phyloP scores from a whole-genome alignment of 176 grass and related monocot species.

The barley (Hordeum vulgare) region MorexV3_pseudomolecules_assembly NC_058523.1:24461567-24462066 shows the following conservation, averaged over 20 bases:
- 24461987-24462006: conserved; percentile 94
- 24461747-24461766: conserved; percentile 16
- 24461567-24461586: conserved; percentile 92
- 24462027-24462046: conserved; percentile 89
- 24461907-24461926: neutral
- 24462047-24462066: conserved; percentile 82
- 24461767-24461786: neutral
- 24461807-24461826: conserved; percentile 36
- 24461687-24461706: conserved; percentile 40
- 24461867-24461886: conserved; percentile 77
- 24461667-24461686: neutral
- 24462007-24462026: conserved; percentile 83
- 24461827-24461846: conserved; percentile 63
- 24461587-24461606: conserved; percentile 71
- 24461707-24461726: conserved; percentile 49
- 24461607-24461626: conserved; percentile 63
- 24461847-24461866: conserved; percentile 86
- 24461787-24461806: conserved; percentile 1
- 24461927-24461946: neutral
- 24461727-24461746: conserved; percentile 63
- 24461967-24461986: neutral
- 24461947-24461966: conserved; percentile 6
- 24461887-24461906: conserved; percentile 64
- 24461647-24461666: neutral
- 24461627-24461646: neutral